Percentiles rank a stretch among this genome's conserved stretches.
phyloP scores from a whole-genome alignment of 192 early-diverging fungal species.

The Globomyces pollinis-pini region DNA sequence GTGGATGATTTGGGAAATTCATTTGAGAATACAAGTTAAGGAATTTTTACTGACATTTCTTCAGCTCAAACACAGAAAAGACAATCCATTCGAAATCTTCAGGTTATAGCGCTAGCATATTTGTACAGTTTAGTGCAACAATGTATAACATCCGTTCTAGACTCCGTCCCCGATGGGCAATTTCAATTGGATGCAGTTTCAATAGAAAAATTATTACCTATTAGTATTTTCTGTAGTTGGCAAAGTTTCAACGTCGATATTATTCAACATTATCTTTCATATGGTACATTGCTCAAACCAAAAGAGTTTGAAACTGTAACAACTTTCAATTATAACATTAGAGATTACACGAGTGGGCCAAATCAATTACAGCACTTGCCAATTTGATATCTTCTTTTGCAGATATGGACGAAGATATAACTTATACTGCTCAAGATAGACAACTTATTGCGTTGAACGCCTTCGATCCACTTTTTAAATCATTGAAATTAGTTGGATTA shows the following conservation, averaged over 20 bases:
- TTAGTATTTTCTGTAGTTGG: background rate
- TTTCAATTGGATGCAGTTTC: background rate
- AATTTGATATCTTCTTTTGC: conserved; percentile 34
- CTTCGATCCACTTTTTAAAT: conserved; percentile 10
- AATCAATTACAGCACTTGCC: conserved; percentile 18
- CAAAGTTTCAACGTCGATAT: background rate
- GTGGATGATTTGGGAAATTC: no score
- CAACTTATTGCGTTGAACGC: conserved; percentile 20
- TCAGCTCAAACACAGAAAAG: background rate
- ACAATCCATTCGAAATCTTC: background rate
- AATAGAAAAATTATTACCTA: background rate
- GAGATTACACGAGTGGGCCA: conserved; percentile 4
- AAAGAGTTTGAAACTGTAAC: conserved; percentile 9
- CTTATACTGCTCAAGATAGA: conserved; percentile 26
- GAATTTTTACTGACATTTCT: no score
- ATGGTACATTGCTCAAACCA: background rate
- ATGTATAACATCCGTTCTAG: background rate
- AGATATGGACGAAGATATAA: conserved; percentile 31
- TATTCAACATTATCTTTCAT: background rate
- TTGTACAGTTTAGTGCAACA: no score
- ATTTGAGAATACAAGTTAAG: no score
- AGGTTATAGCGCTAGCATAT: background rate
- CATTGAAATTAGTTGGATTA: background rate
- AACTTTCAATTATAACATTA: background rate
- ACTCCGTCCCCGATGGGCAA: no score